Evolutionary conservation across 345 rosid species (phyloP), one percentile per base, ranked within the genome.

Genomic region (Sisymbrium irio): DNA sequence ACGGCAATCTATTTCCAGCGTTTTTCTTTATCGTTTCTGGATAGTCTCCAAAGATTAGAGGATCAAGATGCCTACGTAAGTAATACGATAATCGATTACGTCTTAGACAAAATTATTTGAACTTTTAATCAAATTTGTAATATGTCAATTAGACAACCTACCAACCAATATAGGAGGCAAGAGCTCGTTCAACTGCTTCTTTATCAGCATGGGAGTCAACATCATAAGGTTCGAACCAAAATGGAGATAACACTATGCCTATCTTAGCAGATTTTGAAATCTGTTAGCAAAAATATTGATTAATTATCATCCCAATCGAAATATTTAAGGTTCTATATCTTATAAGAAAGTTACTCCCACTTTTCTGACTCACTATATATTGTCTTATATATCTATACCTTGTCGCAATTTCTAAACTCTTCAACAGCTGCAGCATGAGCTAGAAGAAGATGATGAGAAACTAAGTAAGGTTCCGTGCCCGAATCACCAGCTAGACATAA

Each of bases 11-110:
- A 41, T 37, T 50, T 39, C 69, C 69, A 11, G 49, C 63, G 3
- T 51, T 61, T 27, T 2, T 18, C n/a, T 72, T 72, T 1, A 62
- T 72, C 0, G 35, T 4, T 14, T 50, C 0, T 4, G 76, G 76
- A 51, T 84, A 84, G 5, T 79, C 71, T 8, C 87, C 87, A 51
- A 62, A 72, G 7, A 73, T 64, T 14, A 81, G 27, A 58, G 87
- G 87, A 54, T 77, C 65, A 41, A 78, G 42, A 47, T 59, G 67
- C 79, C 79, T 76, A 41, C 14, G 20, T 14, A 37, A 37, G 19
- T 27, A 6, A 44, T 22, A 22, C 25, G 25, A 22, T 22, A 22
- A 22, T 22, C 25, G 25, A 22, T 22, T 22, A 22, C 25, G 25
- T 3, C 25, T 22, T 22, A 22, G 1, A 22, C n/a, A 72, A 51